Percentiles rank a stretch among this genome's conserved stretches.
Evolutionary conservation across 1,284 basidiomycete species (phyloP).

Genomic region (Malassezia equina): DNA sequence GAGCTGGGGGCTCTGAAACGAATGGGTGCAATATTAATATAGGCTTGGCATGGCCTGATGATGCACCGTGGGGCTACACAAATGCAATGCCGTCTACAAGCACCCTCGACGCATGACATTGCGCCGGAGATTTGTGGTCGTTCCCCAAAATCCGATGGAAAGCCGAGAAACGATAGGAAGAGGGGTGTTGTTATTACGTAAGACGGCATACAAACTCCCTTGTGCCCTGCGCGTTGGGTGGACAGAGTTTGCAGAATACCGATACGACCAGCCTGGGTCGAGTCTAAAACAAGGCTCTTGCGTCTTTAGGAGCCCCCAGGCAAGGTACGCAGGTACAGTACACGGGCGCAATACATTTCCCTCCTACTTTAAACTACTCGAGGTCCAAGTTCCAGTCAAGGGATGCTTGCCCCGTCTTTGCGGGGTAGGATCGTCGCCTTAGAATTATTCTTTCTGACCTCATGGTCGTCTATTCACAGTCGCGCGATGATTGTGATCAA

Average conservation of each 20-base stretch:
- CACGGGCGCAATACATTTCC: no score
- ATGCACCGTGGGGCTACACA: no score
- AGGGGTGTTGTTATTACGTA: no score
- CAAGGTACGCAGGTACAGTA: not conserved
- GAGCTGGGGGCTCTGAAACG: no score
- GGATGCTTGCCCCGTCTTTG: not conserved
- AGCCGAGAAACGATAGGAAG: no score
- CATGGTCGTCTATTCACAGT: not conserved
- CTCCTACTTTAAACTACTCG: not conserved
- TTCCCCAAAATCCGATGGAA: no score
- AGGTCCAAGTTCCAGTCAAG: not conserved
- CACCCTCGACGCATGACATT: no score
- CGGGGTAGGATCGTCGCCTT: slow-evolving; percentile 14
- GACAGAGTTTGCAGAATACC: not conserved
- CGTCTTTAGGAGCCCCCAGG: not conserved
- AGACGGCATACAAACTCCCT: not conserved
- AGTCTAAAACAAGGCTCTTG: not conserved
- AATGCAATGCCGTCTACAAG: no score
- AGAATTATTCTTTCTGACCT: slow-evolving; percentile 1
- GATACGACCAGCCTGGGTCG: not conserved
- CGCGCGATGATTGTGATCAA: slow-evolving; percentile 13
- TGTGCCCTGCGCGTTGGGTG: not conserved
- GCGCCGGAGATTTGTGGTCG: no score
- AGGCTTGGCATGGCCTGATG: no score
- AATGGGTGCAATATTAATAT: no score